Evolutionary conservation across 2,329 filamentous ascomycete genomes (phyloP), one percentile per base, ranked within the genome.

Genomic region (Microdochium bolleyi): DNA sequence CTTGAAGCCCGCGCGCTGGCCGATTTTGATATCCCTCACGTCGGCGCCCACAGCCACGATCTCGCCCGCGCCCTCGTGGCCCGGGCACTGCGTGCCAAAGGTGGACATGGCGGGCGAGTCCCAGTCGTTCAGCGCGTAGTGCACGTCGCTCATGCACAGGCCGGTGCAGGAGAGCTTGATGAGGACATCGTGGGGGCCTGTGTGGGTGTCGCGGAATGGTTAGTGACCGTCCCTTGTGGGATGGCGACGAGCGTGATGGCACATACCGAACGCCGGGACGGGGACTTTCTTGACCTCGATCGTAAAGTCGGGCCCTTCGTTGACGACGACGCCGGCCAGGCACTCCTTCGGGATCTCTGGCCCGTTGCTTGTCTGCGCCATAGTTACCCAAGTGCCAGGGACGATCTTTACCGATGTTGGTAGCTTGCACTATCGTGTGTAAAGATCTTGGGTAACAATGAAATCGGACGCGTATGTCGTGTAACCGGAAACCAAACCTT

Each of bases 261-360:
- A 55, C 58, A 54, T 61, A 75, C 73, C 73, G 52, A 74, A 73
- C 50, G 74, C 69, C 3, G 76, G 76, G 0, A 79, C 73, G 19
- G 72, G 69, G 1, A 79, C 73, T 53, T 68, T 67, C 58, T 74
- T 68, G 9, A 79, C 70, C 53, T 75, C 71, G 27, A 78, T 64
- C 5, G 60, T 61, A 56, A 78, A 79, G 53, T 76, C 62, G 0
- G 75, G 74, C 1, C 76, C 76, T 58, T 75, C 70, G 54, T 79
- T 75, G 27, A 75, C 66, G 1, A 76, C 72, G 2, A 78, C 74
- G 7, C 73, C 76, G 2, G 74, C 76, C 52, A 77, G 76, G 60
- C 76, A 75, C 53, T 72, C 67, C 44, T 73, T 72, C 2, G 75
- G 76, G 34, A 79, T 71, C 14, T 71, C 63, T 50, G 16, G 41